phyloP scores from a whole-genome alignment of 352 stramenopile species.

The Pythium sukuiense region DNA sequence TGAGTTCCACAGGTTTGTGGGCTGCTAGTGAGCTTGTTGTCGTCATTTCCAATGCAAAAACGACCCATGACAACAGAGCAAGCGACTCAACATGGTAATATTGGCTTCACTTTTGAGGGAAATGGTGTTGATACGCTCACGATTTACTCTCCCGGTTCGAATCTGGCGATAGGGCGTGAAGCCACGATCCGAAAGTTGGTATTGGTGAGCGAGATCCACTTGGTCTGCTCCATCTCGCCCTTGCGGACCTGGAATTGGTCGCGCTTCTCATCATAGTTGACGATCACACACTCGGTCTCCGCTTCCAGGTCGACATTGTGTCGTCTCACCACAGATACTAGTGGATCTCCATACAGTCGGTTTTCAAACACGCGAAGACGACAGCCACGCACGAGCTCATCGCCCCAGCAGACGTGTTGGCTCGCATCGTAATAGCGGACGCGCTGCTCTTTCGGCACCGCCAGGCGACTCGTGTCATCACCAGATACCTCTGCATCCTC shows the following conservation, averaged over 20 bases:
- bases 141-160: constrained; percentile 15
- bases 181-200: constrained; percentile 43
- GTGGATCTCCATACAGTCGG: constrained; percentile 40
- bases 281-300: constrained; percentile 53
- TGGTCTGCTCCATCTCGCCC: constrained; percentile 39
- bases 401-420: constrained; percentile 66
- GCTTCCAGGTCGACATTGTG: constrained; percentile 41
- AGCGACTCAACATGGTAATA: too few relatives aligned
- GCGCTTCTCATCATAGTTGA: constrained; percentile 39
- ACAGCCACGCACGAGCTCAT: constrained; percentile 54
- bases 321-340: constrained; percentile 36
- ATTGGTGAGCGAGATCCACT: constrained; percentile 55
- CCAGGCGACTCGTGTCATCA: constrained; percentile 11
- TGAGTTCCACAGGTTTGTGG: too few relatives aligned
- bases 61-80: too few relatives aligned
- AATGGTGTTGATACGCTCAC: too few relatives aligned
- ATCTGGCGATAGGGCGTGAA: constrained; percentile 35
- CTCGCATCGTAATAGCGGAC: constrained; percentile 63
- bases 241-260: constrained; percentile 51
- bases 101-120: too few relatives aligned
- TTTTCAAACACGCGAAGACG: constrained; percentile 47
- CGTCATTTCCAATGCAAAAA: too few relatives aligned
- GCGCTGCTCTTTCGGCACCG: constrained; percentile 15
- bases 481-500: constrained; percentile 22
- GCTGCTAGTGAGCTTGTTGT: too few relatives aligned